Evolutionary conservation across 352 stramenopile genomes (phyloP), one percentile per base, ranked within the genome.

Genomic region (Blastocystis sp.): DNA sequence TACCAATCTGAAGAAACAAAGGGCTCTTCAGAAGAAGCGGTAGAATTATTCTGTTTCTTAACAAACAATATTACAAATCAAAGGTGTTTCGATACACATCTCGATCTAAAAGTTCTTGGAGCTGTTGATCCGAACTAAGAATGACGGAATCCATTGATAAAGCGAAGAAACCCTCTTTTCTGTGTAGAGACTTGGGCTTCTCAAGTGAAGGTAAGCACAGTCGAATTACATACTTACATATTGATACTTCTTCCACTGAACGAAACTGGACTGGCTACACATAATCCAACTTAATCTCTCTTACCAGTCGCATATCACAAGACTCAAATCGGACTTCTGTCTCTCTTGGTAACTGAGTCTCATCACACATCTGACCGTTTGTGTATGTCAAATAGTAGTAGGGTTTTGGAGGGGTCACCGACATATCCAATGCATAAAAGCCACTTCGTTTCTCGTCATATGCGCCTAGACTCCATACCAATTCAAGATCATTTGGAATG

Each of bases 241-340:
- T 27, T 27, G 69, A 64, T 27, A 62, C 48, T 33, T 81, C 69
- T n/a, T 60, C 7, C 15, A 81, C 35, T 6, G 69, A 81, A 48
- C 42, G 19, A 37, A 81, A 33, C 35, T 33, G 66, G 19, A 56
- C 24, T 51, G 27, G 51, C 19, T 78, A 54, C 42, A 78, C 35
- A 0, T 56, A 17, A 53, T 27, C 22, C 66, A 33, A 15, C 56
- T 19, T 51, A 1, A 1, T 81, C 44, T 51, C 30, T 24, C 15
- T 4, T 40, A 81, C 69, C 19, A 59, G 9, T 33, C 22, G 19
- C 17, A 48, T 7, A 37, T 60, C 40, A 40, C 69, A 81, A n/a
- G 69, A 27, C 27, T 81, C 42, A 62, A 81, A 81, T 33, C 69
- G 69, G 35, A 81, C 69, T n/a, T 81, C 69, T 19, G 69, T 81